phyloP scores from a whole-genome alignment of 768 basidiomycete genomes.

The Xerocomellus intermedius region DNA sequence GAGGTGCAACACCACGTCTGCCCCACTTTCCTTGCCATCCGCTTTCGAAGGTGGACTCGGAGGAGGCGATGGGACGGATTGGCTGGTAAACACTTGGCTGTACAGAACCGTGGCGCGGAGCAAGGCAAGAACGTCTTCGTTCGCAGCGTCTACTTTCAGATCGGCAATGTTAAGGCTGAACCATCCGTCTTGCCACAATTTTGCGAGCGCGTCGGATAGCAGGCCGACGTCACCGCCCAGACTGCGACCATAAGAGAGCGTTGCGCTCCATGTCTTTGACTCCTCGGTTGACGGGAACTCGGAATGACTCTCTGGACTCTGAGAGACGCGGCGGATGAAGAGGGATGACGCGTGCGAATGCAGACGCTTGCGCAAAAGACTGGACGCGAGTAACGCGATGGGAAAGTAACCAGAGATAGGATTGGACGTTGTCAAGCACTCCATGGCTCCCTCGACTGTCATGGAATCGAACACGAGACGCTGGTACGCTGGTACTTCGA shows the following conservation, averaged over 20 bases:
- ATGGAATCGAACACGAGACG: conserved; percentile 52
- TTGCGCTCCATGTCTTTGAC: conserved; percentile 42
- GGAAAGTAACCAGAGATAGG: conserved; percentile 31
- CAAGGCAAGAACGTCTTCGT: conserved; percentile 51
- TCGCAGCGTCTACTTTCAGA: conserved; percentile 29
- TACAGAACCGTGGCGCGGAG: conserved; percentile 62
- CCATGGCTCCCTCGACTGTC: conserved; percentile 52
- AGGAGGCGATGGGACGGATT: conserved; percentile 54
- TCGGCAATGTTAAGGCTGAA: conserved; percentile 30
- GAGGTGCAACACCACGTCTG: conserved; percentile 45
- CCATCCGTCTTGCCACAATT: conserved; percentile 47
- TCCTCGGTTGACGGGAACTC: conserved; percentile 22
- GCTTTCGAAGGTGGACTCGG: conserved; percentile 46
- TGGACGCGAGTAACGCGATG: conserved; percentile 49
- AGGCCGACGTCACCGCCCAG: conserved; percentile 58
- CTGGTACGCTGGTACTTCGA: conserved; percentile 45
- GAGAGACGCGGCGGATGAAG: conserved; percentile 50
- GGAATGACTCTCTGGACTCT: conserved; percentile 13
- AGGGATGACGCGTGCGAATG: conserved; percentile 50
- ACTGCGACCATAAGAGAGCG: conserved; percentile 58
- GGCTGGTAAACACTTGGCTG: conserved; percentile 52
- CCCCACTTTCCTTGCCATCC: conserved; percentile 6
- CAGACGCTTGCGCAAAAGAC: conserved; percentile 51
- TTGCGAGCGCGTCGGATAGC: conserved; percentile 56
- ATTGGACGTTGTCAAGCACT: conserved; percentile 31